Evolutionary conservation across 179 eudicot species (phyloP).

Genomic region (Beta corolliflora): DNA sequence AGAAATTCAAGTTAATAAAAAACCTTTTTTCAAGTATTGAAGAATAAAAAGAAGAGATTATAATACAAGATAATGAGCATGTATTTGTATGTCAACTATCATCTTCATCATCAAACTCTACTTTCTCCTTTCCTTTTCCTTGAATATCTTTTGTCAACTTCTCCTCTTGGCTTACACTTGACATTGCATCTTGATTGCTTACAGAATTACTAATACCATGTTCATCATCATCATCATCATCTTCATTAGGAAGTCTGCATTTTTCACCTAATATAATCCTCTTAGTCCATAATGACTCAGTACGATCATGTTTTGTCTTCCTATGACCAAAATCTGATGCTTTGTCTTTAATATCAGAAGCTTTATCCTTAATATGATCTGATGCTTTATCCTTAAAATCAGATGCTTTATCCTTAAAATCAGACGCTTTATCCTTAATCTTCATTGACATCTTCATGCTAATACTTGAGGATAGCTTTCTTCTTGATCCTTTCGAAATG

Average conservation of each 20-base stretch:
- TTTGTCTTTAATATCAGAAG: slow-evolving; percentile 29
- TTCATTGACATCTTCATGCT: slow-evolving; percentile 49
- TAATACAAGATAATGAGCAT: background rate
- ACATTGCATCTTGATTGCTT: background rate
- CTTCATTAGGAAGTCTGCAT: slow-evolving; percentile 65
- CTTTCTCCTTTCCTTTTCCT: slow-evolving; percentile 22
- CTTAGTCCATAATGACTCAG: slow-evolving; percentile 77
- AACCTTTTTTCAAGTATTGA: background rate
- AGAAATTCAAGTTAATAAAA: too few relatives aligned
- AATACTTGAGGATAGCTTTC: slow-evolving; percentile 52
- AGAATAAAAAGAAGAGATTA: background rate
- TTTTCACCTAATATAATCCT: slow-evolving; percentile 76
- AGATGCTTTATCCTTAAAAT: slow-evolving; percentile 23
- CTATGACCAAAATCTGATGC: slow-evolving; percentile 29
- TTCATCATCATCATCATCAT: slow-evolving; percentile 27
- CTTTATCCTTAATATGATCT: slow-evolving; percentile 27
- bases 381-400: slow-evolving; percentile 26
- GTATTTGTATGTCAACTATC: background rate
- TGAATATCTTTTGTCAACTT: slow-evolving; percentile 6
- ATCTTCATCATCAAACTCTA: slow-evolving; percentile 3
- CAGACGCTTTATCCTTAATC: slow-evolving; percentile 28
- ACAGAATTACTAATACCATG: slow-evolving; percentile 21
- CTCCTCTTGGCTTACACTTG: background rate
- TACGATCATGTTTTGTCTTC: slow-evolving; percentile 40
- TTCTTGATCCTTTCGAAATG: slow-evolving; percentile 30